Conservation (phyloP, 2,329 filamentous ascomycete species). For the Ophiostoma ulmi region DNA sequence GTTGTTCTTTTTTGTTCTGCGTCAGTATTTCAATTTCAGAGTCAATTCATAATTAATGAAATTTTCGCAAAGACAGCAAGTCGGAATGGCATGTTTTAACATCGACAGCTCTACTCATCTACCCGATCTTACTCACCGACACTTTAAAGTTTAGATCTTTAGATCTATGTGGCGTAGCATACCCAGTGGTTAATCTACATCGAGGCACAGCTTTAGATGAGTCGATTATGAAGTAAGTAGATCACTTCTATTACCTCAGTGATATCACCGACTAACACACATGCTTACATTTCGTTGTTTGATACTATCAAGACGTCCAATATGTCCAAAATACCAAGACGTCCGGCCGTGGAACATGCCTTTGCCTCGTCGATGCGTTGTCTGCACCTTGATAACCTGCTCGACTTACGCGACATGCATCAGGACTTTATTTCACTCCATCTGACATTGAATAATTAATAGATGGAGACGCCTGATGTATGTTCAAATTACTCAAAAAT, state of each 20-base stretch:
- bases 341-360: no score
- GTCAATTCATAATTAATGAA: background rate
- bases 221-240: background rate
- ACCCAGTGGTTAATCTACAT: background rate
- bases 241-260: background rate
- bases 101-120: background rate
- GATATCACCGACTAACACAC: background rate
- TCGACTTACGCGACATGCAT: background rate
- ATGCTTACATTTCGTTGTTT: background rate
- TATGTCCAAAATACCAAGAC: background rate
- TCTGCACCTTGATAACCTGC: background rate
- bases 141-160: background rate
- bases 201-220: background rate
- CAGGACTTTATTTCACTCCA: background rate
- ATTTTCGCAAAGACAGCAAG: background rate
- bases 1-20: background rate
- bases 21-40: background rate
- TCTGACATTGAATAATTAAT: background rate
- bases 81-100: background rate
- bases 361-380: background rate
- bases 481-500: background rate
- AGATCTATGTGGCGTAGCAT: background rate
- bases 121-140: background rate
- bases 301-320: background rate
- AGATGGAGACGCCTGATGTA: background rate